These are phyloP conservation scores for Stephanocyclus meneghinianus DNA, from an alignment of 352 stramenopile genomes.

Conservation along the genomic window DNA sequence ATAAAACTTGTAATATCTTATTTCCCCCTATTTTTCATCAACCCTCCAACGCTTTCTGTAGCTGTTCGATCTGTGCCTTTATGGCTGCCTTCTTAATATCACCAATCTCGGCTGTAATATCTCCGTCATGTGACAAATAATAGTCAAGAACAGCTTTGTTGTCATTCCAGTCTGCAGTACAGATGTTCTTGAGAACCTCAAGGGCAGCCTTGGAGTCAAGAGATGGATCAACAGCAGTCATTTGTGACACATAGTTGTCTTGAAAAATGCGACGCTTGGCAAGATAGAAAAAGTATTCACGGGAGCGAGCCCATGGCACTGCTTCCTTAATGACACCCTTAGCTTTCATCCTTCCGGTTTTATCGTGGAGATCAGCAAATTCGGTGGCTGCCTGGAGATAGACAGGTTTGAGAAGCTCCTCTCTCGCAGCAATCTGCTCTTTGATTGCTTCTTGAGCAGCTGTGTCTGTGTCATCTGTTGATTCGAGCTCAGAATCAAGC, in stretches of 20 bases:
- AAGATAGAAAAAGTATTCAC: conserved; percentile 98
- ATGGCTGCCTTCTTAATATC: conserved; percentile 69
- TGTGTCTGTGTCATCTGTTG: conserved; percentile 62
- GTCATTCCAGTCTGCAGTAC: conserved; percentile 72
- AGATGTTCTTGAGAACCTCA: conserved; percentile 71
- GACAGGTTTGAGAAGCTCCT: conserved; percentile 93
- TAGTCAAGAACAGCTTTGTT: conserved; percentile 77
- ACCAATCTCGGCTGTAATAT: conserved; percentile 65
- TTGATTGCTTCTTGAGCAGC: conserved; percentile 82
- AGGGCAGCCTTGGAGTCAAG: conserved; percentile 63
- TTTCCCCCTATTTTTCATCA: conserved; percentile 17
- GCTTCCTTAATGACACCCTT: conserved; percentile 97
- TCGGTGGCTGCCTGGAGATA: conserved; percentile 98
- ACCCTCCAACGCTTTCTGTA: conserved; percentile 66
- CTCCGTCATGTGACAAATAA: conserved; percentile 61
- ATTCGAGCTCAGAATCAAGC: conserved; percentile 87
- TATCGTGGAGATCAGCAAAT: conserved; percentile 99
- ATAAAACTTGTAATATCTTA: background rate
- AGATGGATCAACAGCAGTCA: conserved; percentile 67
- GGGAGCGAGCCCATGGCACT: conserved; percentile 92
- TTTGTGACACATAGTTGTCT: conserved; percentile 86
- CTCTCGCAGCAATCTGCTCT: conserved; percentile 90
- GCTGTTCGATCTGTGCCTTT: conserved; percentile 72
- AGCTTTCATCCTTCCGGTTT: conserved; percentile 98
- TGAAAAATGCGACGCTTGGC: conserved; percentile 94